Base-by-base conservation (phyloP, 129 eudicot species). In the Heracleum sosnowskyi region DNA sequence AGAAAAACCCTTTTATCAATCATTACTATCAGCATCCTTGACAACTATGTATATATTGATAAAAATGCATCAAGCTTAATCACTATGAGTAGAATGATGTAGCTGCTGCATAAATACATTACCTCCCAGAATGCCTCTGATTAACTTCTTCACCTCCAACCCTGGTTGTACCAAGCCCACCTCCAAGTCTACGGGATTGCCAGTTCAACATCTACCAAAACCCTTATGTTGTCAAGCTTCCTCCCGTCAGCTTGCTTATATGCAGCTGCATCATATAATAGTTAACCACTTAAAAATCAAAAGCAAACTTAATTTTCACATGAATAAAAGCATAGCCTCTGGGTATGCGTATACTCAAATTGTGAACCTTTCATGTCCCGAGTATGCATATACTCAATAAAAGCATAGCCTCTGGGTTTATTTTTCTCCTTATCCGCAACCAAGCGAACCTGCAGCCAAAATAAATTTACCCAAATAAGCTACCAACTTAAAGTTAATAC, bases 141-240 rank as follows among this genome's bases (percentile, higher is more conserved):
- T 83, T 90, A 35, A 81, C 83, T 45, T 91, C 98, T 84, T 91
- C 98, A 83, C 89, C 91, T 42, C 98, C 98, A 84, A 91, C 93
- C 72, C 98, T 85, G 60, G 97, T 88, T 63, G 98, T 91, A 80
- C 98, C 97, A 76, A 95, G 94, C 69, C 97, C 98, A 81, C 98
- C 97, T 45, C 97, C 98, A 82, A 95, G 96, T 81, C 98, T 90
- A 22, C 97, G 93, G 7, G 97, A 97, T 26, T 94, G 91, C 98
- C 98, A 95, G 96, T 75, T 95, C 97, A 81, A 95, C 97, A 87
- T 95, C 98, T 81, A 95, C 97, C 49, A 95, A 92, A 78, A 95
- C 98, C 85, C 97, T 88, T 81, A 92, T 85, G 64, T 92, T 92
- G 84, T 95, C 97, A 75, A 95, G 86, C 87, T 95, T 95, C 88